Percentiles rank a stretch among this genome's conserved stretches.
Conservation (phyloP, 169 alveolate genomes). For the Plasmodium ovale region DNA sequence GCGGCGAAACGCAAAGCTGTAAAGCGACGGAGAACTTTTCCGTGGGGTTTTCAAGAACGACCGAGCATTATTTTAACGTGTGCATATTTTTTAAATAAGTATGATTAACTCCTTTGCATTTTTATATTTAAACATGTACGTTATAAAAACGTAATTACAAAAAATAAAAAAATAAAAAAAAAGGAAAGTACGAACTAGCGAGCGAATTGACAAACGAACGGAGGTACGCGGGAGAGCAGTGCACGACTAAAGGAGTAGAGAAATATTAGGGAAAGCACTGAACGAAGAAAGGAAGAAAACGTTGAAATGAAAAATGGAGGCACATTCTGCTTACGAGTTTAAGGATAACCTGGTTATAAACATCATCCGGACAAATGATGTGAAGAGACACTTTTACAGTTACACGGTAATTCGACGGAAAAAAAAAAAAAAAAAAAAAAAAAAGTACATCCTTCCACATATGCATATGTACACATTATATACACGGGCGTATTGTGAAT, state of each 20-base stretch:
- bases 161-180: neutral
- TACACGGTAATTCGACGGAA: constrained; percentile 57
- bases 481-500: no score
- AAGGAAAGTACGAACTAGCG: neutral
- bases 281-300: neutral
- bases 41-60: no score
- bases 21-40: no score
- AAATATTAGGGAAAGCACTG: neutral
- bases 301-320: constrained; percentile 19
- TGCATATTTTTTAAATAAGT: no score
- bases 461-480: neutral
- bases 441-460: neutral
- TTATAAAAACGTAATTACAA: no score
- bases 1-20: no score
- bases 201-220: neutral
- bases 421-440: no score
- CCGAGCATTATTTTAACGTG: no score
- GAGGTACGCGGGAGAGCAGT: neutral
- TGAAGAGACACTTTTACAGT: constrained; percentile 49
- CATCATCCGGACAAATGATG: constrained; percentile 53
- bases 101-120: no score
- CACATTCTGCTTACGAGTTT: constrained; percentile 28
- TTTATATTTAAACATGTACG: no score
- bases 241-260: neutral
- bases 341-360: constrained; percentile 45